These are phyloP conservation scores for Scleroderma citrinum DNA, from an alignment of 768 basidiomycete species.

Conservation along the genomic window DNA sequence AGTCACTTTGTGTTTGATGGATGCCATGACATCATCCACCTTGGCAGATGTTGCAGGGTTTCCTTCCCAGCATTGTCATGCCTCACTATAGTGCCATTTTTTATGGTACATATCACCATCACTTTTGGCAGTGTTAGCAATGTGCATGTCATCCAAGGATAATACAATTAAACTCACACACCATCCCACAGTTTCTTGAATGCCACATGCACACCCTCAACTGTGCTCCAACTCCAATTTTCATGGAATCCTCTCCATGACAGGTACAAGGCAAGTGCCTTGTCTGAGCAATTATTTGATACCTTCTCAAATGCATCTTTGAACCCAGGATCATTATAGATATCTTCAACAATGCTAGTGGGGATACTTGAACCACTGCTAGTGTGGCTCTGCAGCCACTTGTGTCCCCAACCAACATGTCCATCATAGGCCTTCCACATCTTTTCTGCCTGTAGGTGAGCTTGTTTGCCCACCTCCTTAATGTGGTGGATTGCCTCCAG, in stretches of 20 bases:
- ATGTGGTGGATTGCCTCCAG: background rate
- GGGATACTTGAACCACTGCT: no score
- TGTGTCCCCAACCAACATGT: background rate
- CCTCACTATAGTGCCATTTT: conserved; percentile 19
- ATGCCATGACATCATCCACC: conserved; percentile 19
- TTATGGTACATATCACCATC: background rate
- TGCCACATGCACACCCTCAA: background rate
- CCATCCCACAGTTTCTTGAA: background rate
- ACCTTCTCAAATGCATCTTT: background rate
- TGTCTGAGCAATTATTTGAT: background rate
- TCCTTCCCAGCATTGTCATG: conserved; percentile 19
- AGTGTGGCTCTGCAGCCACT: background rate
- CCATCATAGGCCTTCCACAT: background rate
- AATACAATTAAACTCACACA: background rate
- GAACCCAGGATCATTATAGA: background rate
- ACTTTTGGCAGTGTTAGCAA: no score
- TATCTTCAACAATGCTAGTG: background rate
- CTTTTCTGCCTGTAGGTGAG: background rate
- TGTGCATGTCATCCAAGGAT: no score
- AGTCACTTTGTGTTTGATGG: conserved; percentile 18
- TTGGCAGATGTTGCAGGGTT: conserved; percentile 22
- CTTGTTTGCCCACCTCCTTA: background rate
- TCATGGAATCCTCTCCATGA: background rate
- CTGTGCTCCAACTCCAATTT: background rate
- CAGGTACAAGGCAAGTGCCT: background rate